Conservation (phyloP, 1,139 yeast genomes). For the Suhomyces atakaporum region DNA sequence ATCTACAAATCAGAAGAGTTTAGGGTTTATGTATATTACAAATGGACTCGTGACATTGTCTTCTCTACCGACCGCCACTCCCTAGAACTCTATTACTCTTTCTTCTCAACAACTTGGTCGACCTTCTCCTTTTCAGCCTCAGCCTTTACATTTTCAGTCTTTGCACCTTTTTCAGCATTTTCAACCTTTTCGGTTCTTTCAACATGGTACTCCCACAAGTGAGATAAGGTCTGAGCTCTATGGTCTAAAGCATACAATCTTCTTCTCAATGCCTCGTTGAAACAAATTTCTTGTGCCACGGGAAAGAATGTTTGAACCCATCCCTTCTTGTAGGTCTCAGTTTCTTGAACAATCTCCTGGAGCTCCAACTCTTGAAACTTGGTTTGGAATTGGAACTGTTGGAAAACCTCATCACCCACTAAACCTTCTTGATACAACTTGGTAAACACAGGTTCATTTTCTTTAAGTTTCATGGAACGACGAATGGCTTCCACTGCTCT, state of each 20-base stretch:
- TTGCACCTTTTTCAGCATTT: constrained; percentile 4
- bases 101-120: constrained; percentile 1
- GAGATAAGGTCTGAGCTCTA: constrained; percentile 49
- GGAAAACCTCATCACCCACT: constrained; percentile 85
- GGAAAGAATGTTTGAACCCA: constrained; percentile 81
- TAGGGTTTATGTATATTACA: no score
- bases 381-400: constrained; percentile 74
- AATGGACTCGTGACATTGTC: no score
- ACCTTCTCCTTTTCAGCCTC: constrained; percentile 1
- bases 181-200: constrained; percentile 7
- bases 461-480: constrained; percentile 69
- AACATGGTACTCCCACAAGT: constrained; percentile 50
- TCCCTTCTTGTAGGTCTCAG: constrained; percentile 70
- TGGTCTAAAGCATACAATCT: constrained; percentile 67
- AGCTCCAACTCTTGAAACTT: constrained; percentile 81
- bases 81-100: not conserved
- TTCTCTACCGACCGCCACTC: no score
- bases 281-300: constrained; percentile 84
- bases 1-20: no score
- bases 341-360: constrained; percentile 75
- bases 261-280: constrained; percentile 87
- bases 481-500: constrained; percentile 75
- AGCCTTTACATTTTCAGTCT: no score
- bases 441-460: constrained; percentile 65
- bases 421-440: constrained; percentile 83